These are phyloP conservation scores for Tolypocladium capitatum DNA, from an alignment of 2,329 filamentous ascomycete genomes.

Conservation along the genomic window DNA sequence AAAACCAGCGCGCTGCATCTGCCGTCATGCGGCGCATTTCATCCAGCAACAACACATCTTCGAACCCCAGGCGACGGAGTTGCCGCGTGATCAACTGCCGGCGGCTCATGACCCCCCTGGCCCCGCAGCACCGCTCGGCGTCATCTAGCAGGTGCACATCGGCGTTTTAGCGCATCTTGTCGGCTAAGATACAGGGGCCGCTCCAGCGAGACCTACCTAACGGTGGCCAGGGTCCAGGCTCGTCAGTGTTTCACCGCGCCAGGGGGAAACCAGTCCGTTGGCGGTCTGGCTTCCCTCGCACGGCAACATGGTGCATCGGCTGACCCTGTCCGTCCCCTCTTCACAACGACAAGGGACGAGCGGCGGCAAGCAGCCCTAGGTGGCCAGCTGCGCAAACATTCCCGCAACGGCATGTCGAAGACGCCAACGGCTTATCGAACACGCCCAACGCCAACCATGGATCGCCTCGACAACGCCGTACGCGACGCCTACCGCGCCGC, in stretches of 20 bases:
- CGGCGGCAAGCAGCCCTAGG: background rate
- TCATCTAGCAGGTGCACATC: background rate
- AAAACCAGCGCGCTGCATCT: background rate
- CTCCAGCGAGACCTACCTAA: too few relatives aligned
- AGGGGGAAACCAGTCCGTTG: background rate
- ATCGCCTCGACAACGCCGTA: conserved; percentile 13
- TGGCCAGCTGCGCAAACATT: background rate
- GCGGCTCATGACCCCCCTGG: background rate
- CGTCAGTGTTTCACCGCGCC: background rate
- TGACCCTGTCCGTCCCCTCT: background rate
- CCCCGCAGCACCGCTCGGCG: background rate
- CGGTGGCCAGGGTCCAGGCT: background rate
- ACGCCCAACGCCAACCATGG: background rate
- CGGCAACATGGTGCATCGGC: background rate
- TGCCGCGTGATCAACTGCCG: background rate
- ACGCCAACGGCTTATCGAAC: too few relatives aligned
- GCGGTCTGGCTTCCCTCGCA: background rate
- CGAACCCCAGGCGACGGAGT: background rate
- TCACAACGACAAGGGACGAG: background rate
- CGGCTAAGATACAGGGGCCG: too few relatives aligned
- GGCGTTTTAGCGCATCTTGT: background rate
- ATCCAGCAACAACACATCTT: background rate
- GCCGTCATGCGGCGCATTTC: too few relatives aligned
- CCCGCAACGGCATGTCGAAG: background rate
- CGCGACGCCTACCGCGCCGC: conserved; percentile 19